Percentiles rank a stretch among this genome's conserved stretches.
Evolutionary conservation across 768 basidiomycete genomes (phyloP).

Genomic region (Coprinopsis strossmayeri): DNA sequence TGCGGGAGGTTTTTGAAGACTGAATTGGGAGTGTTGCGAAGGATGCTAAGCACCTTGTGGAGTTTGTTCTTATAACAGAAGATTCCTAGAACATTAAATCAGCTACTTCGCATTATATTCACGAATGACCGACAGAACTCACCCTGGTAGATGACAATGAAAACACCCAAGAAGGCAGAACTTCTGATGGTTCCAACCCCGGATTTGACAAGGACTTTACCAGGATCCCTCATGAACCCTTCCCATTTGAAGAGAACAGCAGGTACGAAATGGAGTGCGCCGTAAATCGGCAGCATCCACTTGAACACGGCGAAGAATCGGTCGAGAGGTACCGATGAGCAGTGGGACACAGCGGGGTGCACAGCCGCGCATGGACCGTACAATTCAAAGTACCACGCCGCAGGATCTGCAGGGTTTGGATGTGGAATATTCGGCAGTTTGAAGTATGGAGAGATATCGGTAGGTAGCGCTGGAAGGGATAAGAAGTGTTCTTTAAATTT

Average conservation of each 20-base stretch:
- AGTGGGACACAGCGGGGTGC: slow-evolving; percentile 67
- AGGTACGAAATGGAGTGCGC: slow-evolving; percentile 86
- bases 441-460: background rate
- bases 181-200: slow-evolving; percentile 72
- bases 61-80: slow-evolving; percentile 62
- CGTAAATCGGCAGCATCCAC: slow-evolving; percentile 82
- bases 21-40: slow-evolving; percentile 21
- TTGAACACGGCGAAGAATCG: slow-evolving; percentile 77
- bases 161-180: slow-evolving; percentile 80
- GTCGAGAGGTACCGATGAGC: slow-evolving; percentile 50
- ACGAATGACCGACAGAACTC: background rate
- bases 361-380: slow-evolving; percentile 66
- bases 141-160: slow-evolving; percentile 72
- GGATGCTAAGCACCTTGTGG: slow-evolving; percentile 39
- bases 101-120: background rate
- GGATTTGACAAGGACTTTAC: slow-evolving; percentile 57
- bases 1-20: slow-evolving; percentile 36
- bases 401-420: slow-evolving; percentile 8
- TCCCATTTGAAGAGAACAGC: slow-evolving; percentile 75
- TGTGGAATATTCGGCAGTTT: background rate
- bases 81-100: slow-evolving; percentile 26
- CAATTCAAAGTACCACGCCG: slow-evolving; percentile 34
- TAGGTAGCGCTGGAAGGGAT: slow-evolving; percentile 23
- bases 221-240: slow-evolving; percentile 59
- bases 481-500: slow-evolving; percentile 30